phyloP scores from a whole-genome alignment of 768 basidiomycete genomes.

The Nidula microcarpa region DNA sequence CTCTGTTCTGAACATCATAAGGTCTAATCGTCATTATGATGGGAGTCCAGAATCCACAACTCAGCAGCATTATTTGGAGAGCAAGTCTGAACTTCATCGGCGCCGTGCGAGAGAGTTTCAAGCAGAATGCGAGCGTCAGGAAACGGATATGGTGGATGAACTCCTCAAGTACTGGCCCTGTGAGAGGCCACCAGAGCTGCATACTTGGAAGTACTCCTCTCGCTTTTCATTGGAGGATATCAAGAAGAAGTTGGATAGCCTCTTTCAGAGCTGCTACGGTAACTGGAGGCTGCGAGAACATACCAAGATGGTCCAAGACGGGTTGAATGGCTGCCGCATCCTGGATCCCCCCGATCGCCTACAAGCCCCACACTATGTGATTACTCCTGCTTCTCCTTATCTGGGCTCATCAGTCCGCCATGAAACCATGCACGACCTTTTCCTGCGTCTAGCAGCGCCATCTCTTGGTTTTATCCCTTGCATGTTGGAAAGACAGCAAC shows the following conservation, averaged over 20 bases:
- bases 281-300: not conserved
- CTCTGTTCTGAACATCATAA: slow-evolving; percentile 2
- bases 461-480: not conserved
- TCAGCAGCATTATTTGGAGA: not conserved
- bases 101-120: not conserved
- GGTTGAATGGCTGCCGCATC: not conserved
- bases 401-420: not conserved
- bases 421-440: not conserved
- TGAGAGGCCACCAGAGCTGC: not conserved
- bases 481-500: not conserved
- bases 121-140: not conserved
- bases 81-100: not conserved
- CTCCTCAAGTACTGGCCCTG: slow-evolving; percentile 15
- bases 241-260: not conserved
- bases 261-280: not conserved
- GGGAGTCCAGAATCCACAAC: slow-evolving; percentile 3
- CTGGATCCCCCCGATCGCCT: not conserved
- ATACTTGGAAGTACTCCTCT: not conserved
- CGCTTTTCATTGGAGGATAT: slow-evolving; percentile 7
- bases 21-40: not conserved
- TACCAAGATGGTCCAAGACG: not conserved
- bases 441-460: not conserved
- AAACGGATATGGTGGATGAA: not conserved
- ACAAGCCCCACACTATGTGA: not conserved
- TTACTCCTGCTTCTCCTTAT: not conserved